A percentile compares a stretch with the other conserved stretches of the same genome.
Evolutionary conservation across 148 eudicot genomes (phyloP).

Genomic region (Rhododendron vialii): DNA sequence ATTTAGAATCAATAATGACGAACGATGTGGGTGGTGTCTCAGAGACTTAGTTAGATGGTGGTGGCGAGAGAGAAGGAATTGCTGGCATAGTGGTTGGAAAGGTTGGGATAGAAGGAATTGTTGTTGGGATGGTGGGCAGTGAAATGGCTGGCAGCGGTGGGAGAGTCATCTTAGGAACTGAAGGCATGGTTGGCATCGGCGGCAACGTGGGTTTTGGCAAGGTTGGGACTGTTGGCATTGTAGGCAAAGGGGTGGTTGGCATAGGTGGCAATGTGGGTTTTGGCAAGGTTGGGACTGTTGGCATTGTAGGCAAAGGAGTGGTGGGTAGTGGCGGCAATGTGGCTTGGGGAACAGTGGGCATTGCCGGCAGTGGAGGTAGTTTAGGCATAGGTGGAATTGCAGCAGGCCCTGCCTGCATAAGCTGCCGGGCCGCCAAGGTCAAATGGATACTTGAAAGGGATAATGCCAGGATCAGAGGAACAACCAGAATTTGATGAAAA

Average conservation of each 20-base stretch:
- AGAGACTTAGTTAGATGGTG: background rate
- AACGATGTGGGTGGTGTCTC: no score
- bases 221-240: background rate
- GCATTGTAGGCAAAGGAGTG: background rate
- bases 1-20: no score
- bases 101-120: background rate
- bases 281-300: background rate
- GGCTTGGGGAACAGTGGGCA: conserved; percentile 12
- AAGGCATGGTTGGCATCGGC: background rate
- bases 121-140: background rate
- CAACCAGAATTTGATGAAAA: background rate
- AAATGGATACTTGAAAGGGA: conserved; percentile 6
- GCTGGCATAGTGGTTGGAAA: background rate
- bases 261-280: conserved; percentile 5
- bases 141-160: background rate
- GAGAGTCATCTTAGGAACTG: background rate
- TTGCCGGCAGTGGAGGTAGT: conserved; percentile 12
- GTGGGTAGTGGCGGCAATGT: conserved; percentile 8
- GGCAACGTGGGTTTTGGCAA: conserved; percentile 4
- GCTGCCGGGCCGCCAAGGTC: conserved; percentile 4
- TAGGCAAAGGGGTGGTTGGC: background rate
- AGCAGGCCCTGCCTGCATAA: conserved; percentile 11
- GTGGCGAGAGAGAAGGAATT: background rate
- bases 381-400: conserved; percentile 9
- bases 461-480: background rate